phyloP scores from a whole-genome alignment of 768 basidiomycete genomes.

The Lenzites betulinus region DNA sequence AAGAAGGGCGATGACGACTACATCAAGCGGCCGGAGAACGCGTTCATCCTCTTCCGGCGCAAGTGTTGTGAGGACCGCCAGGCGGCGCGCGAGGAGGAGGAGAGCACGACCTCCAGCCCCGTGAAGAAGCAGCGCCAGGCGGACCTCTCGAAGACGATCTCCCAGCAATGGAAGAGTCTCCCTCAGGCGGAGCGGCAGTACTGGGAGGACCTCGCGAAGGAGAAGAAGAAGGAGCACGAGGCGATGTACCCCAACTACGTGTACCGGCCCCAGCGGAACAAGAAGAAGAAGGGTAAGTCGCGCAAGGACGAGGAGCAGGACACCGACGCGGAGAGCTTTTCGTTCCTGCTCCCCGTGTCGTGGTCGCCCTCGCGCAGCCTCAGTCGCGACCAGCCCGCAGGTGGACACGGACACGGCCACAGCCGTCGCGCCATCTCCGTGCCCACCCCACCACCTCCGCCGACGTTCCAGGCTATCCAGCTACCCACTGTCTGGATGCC shows the following conservation, averaged over 20 bases:
- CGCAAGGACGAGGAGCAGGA: slow-evolving; percentile 50
- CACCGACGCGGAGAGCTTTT: slow-evolving; percentile 53
- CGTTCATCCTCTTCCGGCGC: slow-evolving; percentile 82
- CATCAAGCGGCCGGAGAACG: slow-evolving; percentile 82
- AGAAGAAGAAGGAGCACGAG: slow-evolving; percentile 80
- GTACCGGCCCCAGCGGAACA: slow-evolving; percentile 68
- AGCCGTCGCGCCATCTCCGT: slow-evolving; percentile 53
- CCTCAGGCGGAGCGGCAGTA: slow-evolving; percentile 63
- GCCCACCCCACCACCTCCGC: slow-evolving; percentile 56
- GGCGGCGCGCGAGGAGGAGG: slow-evolving; percentile 52
- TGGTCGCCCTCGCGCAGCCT: slow-evolving; percentile 30
- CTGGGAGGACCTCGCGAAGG: slow-evolving; percentile 79
- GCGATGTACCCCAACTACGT: slow-evolving; percentile 75
- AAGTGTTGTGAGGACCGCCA: slow-evolving; percentile 77
- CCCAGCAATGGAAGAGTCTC: slow-evolving; percentile 77
- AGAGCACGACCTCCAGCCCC: slow-evolving; percentile 32
- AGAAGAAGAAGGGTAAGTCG: slow-evolving; percentile 48
- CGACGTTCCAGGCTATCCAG: slow-evolving; percentile 65
- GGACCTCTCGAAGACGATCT: slow-evolving; percentile 81
- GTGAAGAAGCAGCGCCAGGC: slow-evolving; percentile 77
- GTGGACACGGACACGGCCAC: slow-evolving; percentile 27
- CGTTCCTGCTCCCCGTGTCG: slow-evolving; percentile 40
- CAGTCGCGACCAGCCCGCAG: slow-evolving; percentile 38
- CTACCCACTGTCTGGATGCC: slow-evolving; percentile 66
- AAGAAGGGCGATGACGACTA: slow-evolving; percentile 80